phyloP scores from a whole-genome alignment of 306 rosid species.

The Ceratonia siliqua region DNA sequence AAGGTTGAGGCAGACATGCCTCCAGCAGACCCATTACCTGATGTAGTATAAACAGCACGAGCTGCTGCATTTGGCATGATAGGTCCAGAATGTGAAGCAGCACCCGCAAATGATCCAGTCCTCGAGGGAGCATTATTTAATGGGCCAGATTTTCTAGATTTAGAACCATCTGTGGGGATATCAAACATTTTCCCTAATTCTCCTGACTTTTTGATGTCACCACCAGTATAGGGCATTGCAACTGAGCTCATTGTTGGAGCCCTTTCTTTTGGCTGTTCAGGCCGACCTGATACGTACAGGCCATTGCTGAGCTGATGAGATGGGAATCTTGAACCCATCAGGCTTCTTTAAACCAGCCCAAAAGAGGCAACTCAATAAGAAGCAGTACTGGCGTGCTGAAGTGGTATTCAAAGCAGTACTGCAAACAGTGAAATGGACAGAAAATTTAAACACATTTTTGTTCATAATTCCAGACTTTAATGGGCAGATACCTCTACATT shows the following conservation, averaged over 20 bases:
- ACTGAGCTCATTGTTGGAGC: slow-evolving; percentile 86
- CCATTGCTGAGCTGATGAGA: slow-evolving; percentile 99
- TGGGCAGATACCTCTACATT: neutral
- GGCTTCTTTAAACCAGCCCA: slow-evolving; percentile 40
- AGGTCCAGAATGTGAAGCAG: slow-evolving; percentile 91
- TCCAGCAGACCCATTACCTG: slow-evolving; percentile 70
- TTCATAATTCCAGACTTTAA: neutral
- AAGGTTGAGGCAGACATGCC: slow-evolving; percentile 74
- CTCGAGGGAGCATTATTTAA: slow-evolving; percentile 67
- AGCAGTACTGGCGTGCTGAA: slow-evolving; percentile 12
- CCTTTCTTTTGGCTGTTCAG: slow-evolving; percentile 95
- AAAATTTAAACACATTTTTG: neutral
- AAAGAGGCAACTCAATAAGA: slow-evolving; percentile 21
- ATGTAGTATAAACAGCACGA: slow-evolving; percentile 68
- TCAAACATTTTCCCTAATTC: too few species aligned
- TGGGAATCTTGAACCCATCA: slow-evolving; percentile 94
- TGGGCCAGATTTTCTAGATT: slow-evolving; percentile 91
- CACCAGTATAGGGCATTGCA: slow-evolving; percentile 94
- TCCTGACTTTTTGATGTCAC: slow-evolving; percentile 89
- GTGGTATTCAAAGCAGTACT: slow-evolving; percentile 39
- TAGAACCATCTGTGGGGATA: slow-evolving; percentile 84
- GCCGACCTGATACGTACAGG: slow-evolving; percentile 92
- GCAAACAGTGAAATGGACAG: slow-evolving; percentile 37
- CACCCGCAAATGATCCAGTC: slow-evolving; percentile 87
- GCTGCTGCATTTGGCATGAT: slow-evolving; percentile 71